Percentiles rank a stretch among this genome's conserved stretches.
Conservation (phyloP, 192 early-diverging fungal genomes). For the Linnemannia exigua region DNA sequence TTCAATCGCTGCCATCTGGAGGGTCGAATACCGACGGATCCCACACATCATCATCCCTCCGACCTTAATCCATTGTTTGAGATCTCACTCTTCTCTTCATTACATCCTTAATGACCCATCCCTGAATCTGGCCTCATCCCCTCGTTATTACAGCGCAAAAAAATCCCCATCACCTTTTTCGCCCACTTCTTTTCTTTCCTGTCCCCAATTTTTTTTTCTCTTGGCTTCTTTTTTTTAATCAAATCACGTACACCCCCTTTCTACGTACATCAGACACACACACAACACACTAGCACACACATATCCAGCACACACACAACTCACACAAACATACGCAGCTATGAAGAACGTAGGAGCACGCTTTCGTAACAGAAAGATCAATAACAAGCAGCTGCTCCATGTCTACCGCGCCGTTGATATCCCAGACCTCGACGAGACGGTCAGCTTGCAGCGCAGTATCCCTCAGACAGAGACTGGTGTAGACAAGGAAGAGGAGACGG, state of each 20-base stretch:
- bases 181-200: neutral
- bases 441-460: constrained; percentile 71
- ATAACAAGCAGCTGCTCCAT: constrained; percentile 84
- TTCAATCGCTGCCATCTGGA: constrained; percentile 14
- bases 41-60: constrained; percentile 29
- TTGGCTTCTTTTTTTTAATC: constrained; percentile 17
- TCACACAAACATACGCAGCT: neutral
- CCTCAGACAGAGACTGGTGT: constrained; percentile 92
- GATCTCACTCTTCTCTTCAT: constrained; percentile 30
- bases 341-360: constrained; percentile 61
- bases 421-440: constrained; percentile 84
- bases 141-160: constrained; percentile 23
- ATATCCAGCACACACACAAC: neutral
- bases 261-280: neutral
- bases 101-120: constrained; percentile 32
- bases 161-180: constrained; percentile 1
- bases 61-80: constrained; percentile 39
- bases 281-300: neutral
- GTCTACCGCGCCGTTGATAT: constrained; percentile 88
- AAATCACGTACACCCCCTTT: constrained; percentile 2
- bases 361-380: constrained; percentile 91
- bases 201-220: neutral
- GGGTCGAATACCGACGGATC: neutral
- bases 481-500: constrained; percentile 98
- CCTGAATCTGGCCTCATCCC: constrained; percentile 25